Base-by-base conservation (phyloP, 805 yeast species). In the Peterozyma toletana region DNA sequence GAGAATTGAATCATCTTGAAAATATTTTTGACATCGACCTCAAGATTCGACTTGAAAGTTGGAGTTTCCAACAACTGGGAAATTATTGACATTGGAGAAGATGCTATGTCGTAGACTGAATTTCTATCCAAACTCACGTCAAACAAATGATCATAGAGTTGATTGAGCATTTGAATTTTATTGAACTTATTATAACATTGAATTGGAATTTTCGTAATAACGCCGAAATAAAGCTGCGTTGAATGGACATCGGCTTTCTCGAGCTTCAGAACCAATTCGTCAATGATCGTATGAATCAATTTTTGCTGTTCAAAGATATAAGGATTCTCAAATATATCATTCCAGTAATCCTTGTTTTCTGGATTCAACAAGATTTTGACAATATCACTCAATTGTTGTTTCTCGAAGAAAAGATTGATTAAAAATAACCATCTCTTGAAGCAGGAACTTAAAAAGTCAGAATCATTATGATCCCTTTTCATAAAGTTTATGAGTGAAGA, bases 351-450 rank as follows among this genome's bases (percentile, higher is more conserved):
- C 3, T 44, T 52, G n/a, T 53, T 34, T 1, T 42, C 46, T 1
- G 18, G 37, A 10, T 31, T 29, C 13, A 71, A 50, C 3, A 75
- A 49, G 0, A 50, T n/a, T 0, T 48, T 37, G 1, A 71, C 53
- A 4, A 77, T 37, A 2, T 33, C 3, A 1, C 50, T 38, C 4
- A 74, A 50, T 5, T 65, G 57, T 0, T 59, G 53, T 11, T 52
- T 47, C 0, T 58, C 35, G 50, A 73, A 66, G 38, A 60, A 49
- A 5, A 46, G 39, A 50, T 75, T 64, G 35, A 71, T 43, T 1
- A 82, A 46, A 1, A 80, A 72, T 35, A 70, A 53, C 88, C 88
- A 83, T 52, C 86, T 73, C 9, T 53, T 49, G 41, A 80, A 67
- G 0, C 68, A 42, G 11, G 53, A 43, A 33, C 46, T 29, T 9